Evolutionary conservation across 2,329 filamentous ascomycete species (phyloP), one percentile per base, ranked within the genome.

Genomic region (Aureobasidium sp.): DNA sequence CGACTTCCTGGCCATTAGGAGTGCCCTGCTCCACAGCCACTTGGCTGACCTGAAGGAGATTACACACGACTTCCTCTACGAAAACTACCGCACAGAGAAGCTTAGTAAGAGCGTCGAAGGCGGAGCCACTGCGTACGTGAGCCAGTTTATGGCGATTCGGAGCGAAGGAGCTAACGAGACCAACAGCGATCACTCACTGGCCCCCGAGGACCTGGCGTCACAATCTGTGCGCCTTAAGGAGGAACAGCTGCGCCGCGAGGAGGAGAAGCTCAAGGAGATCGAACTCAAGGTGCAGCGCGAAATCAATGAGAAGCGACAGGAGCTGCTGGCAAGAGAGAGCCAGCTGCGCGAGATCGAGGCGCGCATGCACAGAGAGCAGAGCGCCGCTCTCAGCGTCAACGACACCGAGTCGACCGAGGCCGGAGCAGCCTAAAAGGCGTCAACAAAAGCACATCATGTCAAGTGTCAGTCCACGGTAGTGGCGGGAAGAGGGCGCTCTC

Each of bases 31-130:
- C 58, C 93, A 98, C 80, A 96, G 90, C 74, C 93, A 98, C 78
- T 77, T 98, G 68, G 93, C 93, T 57, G 93, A 98, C 71, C 77
- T 98, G 66, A 98, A 98, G 84, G 93, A 98, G 74, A 98, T 98
- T 69, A 98, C 93, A 49, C 93, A 98, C 73, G 93, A 98, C 74
- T 98, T 98, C 85, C 78, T 98, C 60, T 98, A 98, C 76, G 93
- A 98, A 73, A 98, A 98, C 77, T 98, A 98, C 81, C 90, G 93
- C 89, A 98, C 93, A 68, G 93, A 98, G 87, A 97, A 97, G 79
- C 87, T 98, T 65, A 95, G 88, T 79, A 98, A 97, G 88, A 96
- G 90, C 70, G 93, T 98, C 63, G 90, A 96, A 69, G 88, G 88
- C 71, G 87, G 88, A 74, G 80, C 83, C 73, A 81, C 83, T 81